These are phyloP conservation scores for Mycena chlorophos DNA, from an alignment of 768 basidiomycete species.

Conservation along the genomic window DNA sequence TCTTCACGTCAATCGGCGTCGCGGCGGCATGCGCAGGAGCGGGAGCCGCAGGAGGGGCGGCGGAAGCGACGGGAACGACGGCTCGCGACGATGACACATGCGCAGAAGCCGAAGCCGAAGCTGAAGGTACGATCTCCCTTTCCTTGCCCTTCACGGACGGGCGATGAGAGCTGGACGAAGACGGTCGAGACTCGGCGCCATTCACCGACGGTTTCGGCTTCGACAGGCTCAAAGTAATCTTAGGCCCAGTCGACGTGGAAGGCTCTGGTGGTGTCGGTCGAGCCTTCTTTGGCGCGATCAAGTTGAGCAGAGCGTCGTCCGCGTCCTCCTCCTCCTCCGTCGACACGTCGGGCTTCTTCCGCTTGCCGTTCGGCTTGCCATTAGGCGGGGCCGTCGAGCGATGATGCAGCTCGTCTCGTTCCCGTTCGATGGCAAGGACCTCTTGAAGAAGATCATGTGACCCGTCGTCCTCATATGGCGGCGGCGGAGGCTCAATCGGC, in stretches of 20 bases:
- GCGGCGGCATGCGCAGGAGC: slow-evolving; percentile 26
- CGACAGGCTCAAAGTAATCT: slow-evolving; percentile 26
- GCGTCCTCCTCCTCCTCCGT: slow-evolving; percentile 29
- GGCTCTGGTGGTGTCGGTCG: slow-evolving; percentile 45
- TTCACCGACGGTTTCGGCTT: slow-evolving; percentile 28
- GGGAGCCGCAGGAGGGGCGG: slow-evolving; percentile 33
- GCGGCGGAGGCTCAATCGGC: slow-evolving; percentile 60
- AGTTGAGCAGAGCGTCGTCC: slow-evolving; percentile 64
- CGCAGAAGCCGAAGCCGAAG: slow-evolving; percentile 31
- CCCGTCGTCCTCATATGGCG: slow-evolving; percentile 77
- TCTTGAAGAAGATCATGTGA: slow-evolving; percentile 80
- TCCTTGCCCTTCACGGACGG: slow-evolving; percentile 74
- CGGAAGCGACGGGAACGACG: slow-evolving; percentile 42
- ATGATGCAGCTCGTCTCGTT: slow-evolving; percentile 56
- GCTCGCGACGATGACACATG: no score
- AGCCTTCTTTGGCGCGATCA: slow-evolving; percentile 63
- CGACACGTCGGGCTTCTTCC: slow-evolving; percentile 45
- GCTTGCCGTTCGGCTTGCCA: slow-evolving; percentile 47
- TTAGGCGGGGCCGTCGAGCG: slow-evolving; percentile 40
- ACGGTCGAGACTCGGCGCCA: slow-evolving; percentile 22
- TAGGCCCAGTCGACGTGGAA: slow-evolving; percentile 26
- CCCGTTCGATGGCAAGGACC: slow-evolving; percentile 76
- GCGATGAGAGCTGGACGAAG: slow-evolving; percentile 35
- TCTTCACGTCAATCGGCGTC: slow-evolving; percentile 76
- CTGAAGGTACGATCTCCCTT: slow-evolving; percentile 45